Base-by-base conservation (phyloP, 192 early-diverging fungal genomes). In the Coemansia erecta region DNA sequence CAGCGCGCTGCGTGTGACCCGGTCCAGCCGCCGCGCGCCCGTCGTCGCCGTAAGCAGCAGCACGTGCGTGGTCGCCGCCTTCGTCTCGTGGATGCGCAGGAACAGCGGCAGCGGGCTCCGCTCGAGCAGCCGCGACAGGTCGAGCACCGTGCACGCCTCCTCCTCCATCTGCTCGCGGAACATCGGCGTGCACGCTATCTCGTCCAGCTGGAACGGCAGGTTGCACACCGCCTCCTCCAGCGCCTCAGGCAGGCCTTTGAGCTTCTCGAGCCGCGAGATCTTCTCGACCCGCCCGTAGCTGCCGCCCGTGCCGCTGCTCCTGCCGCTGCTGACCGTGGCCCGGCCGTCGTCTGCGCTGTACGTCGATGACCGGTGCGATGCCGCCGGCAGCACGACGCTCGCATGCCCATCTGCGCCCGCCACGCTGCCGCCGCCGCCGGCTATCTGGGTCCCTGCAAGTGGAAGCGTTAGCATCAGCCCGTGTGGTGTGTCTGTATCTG, bases 131-230 rank as follows among this genome's bases (percentile, higher is more conserved):
- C 67, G 63, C 42, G 75, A 61, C 37, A 78, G 63, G 50, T 78
- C 75, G 40, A 78, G 66, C 9, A 78, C 42, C 12, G 61, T 68
- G 66, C 56, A 63, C 1, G 69, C 75, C 48, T 78, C 75, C 8
- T 55, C 39, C 56, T 78, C 69, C 17, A 78, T 62, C 62, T 72
- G 69, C 59, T 78, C 75, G 58, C 69, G 69, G 22, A 78, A 78
- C 52, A 65, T 64, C 11, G 75, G 75, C 60, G 75, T 65, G 28
- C 63, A 72, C 11, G 68, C 48, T 63, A 78, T 68, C 62, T 64
- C 22, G 58, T 78, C 75, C 44, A 72, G 62, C 65, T 77, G 68
- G 12, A 72, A 33, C 24, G 75, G 75, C 49, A 78, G 46, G 35
- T 68, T 68, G 46, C 49, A 63, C 18, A 78, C 64, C 17, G 65